Evolutionary conservation across 1,284 basidiomycete species (phyloP), one percentile per base, ranked within the genome.

Genomic region (Malassezia vespertilionis): DNA sequence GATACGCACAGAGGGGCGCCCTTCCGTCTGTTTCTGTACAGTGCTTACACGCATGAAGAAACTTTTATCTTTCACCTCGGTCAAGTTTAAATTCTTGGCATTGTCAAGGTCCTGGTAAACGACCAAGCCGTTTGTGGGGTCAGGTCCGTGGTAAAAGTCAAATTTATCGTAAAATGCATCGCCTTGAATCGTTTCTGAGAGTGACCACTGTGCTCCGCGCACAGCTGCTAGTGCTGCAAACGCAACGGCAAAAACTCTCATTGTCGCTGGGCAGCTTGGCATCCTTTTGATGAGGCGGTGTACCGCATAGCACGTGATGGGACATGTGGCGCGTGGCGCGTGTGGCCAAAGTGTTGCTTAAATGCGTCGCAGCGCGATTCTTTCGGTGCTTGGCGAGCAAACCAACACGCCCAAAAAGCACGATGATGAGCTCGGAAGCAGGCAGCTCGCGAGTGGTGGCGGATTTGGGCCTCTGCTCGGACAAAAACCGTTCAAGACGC

Each of bases 401-500:
- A 12, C 39, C 1, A 40, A 32, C 12, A 30, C 21, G 3, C 14
- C 9, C 5, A 40, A 30, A 24, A 28, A 28, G 8, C 27, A 28
- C 14, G 27, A 8, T 7, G 40, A 26, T 24, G 30, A 22, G 2
- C 18, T 8, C 14, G 15, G 27, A 12, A 21, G 26, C 4, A 30
- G 45, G 15, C 48, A 44, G 33, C 31, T 51, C 2, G 61, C 61
- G 31, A 61, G 54, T 21, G 61, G 59, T 17, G 64, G 59, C 15
- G 61, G 61, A 1, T 68, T 57, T 33, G 63, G 61, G 7, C 48
- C 58, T 0, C 52, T 62, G 2, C 51, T 61, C 1, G 62, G 58
- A 3, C 42, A 56, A 18, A 70, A 70, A 34, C 64, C 64, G 3
- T 70, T 70, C 56, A 67, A 67, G 43, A 27, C 63, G 4, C 67